phyloP scores from a whole-genome alignment of 805 yeast genomes.

The Lipomyces orientalis region DNA sequence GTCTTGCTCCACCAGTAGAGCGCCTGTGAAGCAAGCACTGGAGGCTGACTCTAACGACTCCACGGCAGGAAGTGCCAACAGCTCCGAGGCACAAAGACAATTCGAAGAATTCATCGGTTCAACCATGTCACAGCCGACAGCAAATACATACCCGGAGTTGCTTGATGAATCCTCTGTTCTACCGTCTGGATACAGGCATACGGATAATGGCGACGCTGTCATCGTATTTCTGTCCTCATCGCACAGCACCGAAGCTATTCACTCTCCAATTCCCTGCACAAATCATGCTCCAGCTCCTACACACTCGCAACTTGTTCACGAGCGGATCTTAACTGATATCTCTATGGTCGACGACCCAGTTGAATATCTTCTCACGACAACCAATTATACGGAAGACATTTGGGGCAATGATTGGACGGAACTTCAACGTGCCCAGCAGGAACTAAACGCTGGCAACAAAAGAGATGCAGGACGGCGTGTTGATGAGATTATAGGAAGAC shows the following conservation, averaged over 20 bases:
- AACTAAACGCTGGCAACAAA: conserved; percentile 19
- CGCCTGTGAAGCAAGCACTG: neutral
- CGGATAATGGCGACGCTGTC: conserved; percentile 33
- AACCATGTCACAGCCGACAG: neutral
- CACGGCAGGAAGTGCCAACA: neutral
- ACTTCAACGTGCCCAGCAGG: conserved; percentile 25
- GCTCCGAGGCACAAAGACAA: neutral
- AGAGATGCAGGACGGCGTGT: conserved; percentile 22
- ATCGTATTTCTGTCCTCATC: conserved; percentile 25
- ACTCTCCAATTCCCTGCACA: conserved; percentile 18
- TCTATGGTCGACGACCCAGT: conserved; percentile 31
- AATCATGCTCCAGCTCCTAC: conserved; percentile 20
- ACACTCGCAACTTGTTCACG: conserved; percentile 16
- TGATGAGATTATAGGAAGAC: conserved; percentile 13
- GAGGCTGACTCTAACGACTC: neutral
- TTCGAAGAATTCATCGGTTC: neutral
- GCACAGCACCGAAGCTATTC: conserved; percentile 19
- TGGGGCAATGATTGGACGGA: conserved; percentile 36
- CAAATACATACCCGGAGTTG: neutral
- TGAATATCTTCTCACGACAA: conserved; percentile 28
- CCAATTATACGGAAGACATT: conserved; percentile 34
- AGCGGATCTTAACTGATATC: conserved; percentile 21
- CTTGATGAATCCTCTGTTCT: neutral
- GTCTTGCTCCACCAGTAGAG: neutral
- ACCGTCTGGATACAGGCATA: neutral